phyloP scores from a whole-genome alignment of 352 stramenopile genomes.

The Phytopythium oedochilum region DNA sequence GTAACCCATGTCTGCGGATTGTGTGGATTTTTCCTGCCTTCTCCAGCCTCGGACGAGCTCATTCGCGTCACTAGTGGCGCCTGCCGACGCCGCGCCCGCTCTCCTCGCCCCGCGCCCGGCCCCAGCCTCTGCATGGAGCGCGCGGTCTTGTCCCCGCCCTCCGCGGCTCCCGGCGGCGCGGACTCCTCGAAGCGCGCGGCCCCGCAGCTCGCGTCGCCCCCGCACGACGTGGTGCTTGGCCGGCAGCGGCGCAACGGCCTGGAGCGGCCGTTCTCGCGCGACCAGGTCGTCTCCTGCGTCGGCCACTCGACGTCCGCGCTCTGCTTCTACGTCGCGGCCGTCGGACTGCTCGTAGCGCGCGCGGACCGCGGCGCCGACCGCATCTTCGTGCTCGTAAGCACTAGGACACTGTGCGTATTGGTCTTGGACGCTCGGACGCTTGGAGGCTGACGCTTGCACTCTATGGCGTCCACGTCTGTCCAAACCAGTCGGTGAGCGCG shows the following conservation, averaged over 20 bases:
- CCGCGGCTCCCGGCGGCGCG: background rate
- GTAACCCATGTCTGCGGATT: too few species aligned
- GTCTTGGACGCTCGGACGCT: too few species aligned
- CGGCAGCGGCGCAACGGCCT: conserved; percentile 65
- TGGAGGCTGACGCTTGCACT: too few species aligned
- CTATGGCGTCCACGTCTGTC: too few species aligned
- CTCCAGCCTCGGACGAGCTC: too few species aligned
- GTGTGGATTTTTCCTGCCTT: too few species aligned
- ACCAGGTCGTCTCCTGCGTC: conserved; percentile 73
- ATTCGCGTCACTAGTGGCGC: too few species aligned
- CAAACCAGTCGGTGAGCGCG: conserved; percentile 42
- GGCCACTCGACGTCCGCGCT: conserved; percentile 60
- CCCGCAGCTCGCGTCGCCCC: background rate
- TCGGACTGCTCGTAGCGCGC: conserved; percentile 14
- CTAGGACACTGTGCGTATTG: too few species aligned
- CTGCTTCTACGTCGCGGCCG: conserved; percentile 51
- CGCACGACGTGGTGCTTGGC: conserved; percentile 14
- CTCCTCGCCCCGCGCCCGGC: too few species aligned
- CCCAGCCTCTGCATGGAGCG: background rate
- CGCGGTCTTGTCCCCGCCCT: background rate
- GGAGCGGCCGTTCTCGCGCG: conserved; percentile 60
- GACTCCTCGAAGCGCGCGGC: background rate
- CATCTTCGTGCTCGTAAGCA: conserved; percentile 13
- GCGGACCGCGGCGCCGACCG: conserved; percentile 1
- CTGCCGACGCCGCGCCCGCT: too few species aligned